Evolutionary conservation across 768 basidiomycete species (phyloP).

Genomic region (Crucibulum laeve): DNA sequence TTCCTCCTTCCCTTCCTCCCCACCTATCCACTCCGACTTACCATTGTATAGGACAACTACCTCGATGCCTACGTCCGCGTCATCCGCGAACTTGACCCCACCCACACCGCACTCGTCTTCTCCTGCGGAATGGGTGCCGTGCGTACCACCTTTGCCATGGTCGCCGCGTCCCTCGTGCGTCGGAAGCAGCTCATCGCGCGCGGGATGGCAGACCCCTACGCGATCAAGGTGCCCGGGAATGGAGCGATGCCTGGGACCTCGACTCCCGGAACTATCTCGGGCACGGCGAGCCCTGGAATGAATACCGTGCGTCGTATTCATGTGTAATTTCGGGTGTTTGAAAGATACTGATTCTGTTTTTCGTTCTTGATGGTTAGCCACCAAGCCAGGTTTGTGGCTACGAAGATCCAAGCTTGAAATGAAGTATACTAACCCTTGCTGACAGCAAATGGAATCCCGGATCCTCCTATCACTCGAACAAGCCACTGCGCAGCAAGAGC

Average conservation of each 20-base stretch:
- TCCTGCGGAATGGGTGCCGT: conserved; percentile 98
- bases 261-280: no score
- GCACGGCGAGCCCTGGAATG: conserved; percentile 29
- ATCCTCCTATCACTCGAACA: conserved; percentile 67
- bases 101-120: conserved; percentile 81
- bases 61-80: conserved; percentile 89
- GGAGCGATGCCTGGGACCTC: conserved; percentile 11
- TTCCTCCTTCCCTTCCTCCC: not conserved
- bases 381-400: conserved; percentile 18
- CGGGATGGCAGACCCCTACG: conserved; percentile 80
- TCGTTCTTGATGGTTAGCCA: conserved; percentile 11
- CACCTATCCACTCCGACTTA: not conserved
- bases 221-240: conserved; percentile 25
- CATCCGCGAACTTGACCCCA: conserved; percentile 75
- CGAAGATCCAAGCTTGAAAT: no score
- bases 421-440: conserved; percentile 3
- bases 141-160: conserved; percentile 95
- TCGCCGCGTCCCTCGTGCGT: conserved; percentile 83
- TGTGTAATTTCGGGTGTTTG: not conserved
- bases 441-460: conserved; percentile 50
- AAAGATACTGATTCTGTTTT: not conserved
- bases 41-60: conserved; percentile 71
- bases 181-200: conserved; percentile 65
- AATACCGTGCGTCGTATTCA: conserved; percentile 38
- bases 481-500: conserved; percentile 75